Evolutionary conservation across 768 basidiomycete species (phyloP).

Genomic region (Mycena alexandri): DNA sequence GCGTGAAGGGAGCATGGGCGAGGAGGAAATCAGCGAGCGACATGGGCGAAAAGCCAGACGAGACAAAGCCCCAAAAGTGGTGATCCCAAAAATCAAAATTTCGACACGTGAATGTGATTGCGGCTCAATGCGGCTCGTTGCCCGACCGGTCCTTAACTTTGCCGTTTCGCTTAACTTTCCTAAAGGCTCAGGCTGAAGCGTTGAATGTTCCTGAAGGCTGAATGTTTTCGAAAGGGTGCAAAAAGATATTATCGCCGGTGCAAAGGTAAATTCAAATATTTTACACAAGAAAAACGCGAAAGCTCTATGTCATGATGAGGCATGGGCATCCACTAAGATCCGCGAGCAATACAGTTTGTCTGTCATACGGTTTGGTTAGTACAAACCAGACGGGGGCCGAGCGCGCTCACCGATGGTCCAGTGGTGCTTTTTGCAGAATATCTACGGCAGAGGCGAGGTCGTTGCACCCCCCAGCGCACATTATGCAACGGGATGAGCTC

Average conservation of each 20-base stretch:
- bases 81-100: no score
- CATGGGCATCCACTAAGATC: slow-evolving; percentile 63
- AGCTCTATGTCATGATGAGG: slow-evolving; percentile 64
- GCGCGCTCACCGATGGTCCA: slow-evolving; percentile 52
- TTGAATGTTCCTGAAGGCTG: no score
- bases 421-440: slow-evolving; percentile 59
- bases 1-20: slow-evolving; percentile 65
- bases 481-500: slow-evolving; percentile 68
- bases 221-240: no score
- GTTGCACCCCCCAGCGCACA: slow-evolving; percentile 54
- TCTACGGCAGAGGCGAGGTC: slow-evolving; percentile 59
- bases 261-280: not conserved
- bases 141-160: no score
- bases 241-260: no score
- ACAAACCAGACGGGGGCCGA: not conserved
- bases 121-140: no score
- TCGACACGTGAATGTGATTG: no score
- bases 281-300: slow-evolving; percentile 1
- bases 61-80: slow-evolving; percentile 35
- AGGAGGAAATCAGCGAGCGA: slow-evolving; percentile 81
- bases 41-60: slow-evolving; percentile 61
- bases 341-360: slow-evolving; percentile 64
- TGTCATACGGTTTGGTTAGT: slow-evolving; percentile 36
- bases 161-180: no score
- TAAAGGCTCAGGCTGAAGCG: no score